Evolutionary conservation across 495 filamentous ascomycete species (phyloP), one percentile per base, ranked within the genome.

Genomic region (Durotheca rogersii): DNA sequence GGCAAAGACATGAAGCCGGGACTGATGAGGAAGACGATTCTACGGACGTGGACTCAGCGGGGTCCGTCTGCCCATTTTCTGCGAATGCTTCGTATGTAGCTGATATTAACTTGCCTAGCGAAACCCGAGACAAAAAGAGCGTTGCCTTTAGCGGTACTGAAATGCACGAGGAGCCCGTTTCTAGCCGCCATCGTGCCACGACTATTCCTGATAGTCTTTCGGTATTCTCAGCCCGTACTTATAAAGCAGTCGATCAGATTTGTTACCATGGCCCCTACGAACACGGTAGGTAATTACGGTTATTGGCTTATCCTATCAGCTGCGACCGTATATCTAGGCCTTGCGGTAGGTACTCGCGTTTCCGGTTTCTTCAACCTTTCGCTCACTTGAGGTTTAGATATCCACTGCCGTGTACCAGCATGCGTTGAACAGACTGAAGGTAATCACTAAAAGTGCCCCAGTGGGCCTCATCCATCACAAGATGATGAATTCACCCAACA

Each of bases 161-260:
- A 61, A 23, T 76, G 70, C 29, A 64, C 83, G 34, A 75, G 69
- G 45, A 67, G 60, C 59, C 73, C 71, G 6, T 67, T 86, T 6
- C 47, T 78, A 2, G 51, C 72, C 2, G 75, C 69, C 2, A 63
- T 84, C 30, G 62, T 74, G 2, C 78, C 83, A 0, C 70, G 84
- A 30, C 58, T 80, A 0, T 78, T 72, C 21, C 66, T 85, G 0
- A 79, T 80, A 7, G 66, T 71, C 0, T 83, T 88, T 56, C 81
- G 75, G 29, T 81, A 83, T 41, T 76, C 73, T 9, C 84, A 87
- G 51, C 82, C 84, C 7, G 60, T 82, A 25, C 67, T 89, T 2
- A 78, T 88, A 9, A 71, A 78, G 19, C 64, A 74, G 11, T 69
- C 78, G 0, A 75, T 88, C 10, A 54, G 54, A 11, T 82, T 74